These are phyloP conservation scores for Russula lepida DNA, from an alignment of 768 basidiomycete genomes.

Conservation along the genomic window DNA sequence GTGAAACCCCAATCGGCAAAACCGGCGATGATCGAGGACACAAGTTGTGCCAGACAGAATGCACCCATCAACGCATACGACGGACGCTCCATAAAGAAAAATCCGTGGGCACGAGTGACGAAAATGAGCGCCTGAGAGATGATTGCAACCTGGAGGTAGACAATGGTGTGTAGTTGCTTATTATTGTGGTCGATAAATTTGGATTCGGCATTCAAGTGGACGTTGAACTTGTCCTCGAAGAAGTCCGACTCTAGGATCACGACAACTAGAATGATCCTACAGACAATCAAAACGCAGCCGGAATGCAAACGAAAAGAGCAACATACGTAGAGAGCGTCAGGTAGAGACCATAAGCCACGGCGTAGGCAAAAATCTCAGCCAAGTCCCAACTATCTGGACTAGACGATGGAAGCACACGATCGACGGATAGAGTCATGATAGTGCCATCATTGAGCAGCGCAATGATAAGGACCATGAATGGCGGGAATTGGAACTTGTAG, in stretches of 20 bases:
- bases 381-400: conserved; percentile 95
- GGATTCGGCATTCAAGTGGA: conserved; percentile 38
- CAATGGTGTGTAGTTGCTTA: conserved; percentile 73
- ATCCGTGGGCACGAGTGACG: conserved; percentile 87
- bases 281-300: conserved; percentile 8
- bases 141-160: conserved; percentile 96
- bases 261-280: conserved; percentile 65
- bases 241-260: conserved; percentile 82
- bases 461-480: conserved; percentile 99
- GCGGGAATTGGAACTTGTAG: conserved; percentile 98
- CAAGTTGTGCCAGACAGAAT: conserved; percentile 88
- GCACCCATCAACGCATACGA: conserved; percentile 83
- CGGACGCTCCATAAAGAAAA: conserved; percentile 96
- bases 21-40: conserved; percentile 92
- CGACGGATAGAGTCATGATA: conserved; percentile 96
- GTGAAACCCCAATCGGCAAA: conserved; percentile 96
- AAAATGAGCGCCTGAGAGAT: conserved; percentile 98
- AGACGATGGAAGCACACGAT: conserved; percentile 88
- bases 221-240: conserved; percentile 85
- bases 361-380: conserved; percentile 92
- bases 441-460: conserved; percentile 97
- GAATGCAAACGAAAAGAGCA: conserved; percentile 2
- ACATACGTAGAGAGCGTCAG: conserved; percentile 84
- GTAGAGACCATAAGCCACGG: conserved; percentile 92
- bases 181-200: conserved; percentile 50